These are phyloP conservation scores for Achlya hypogyna DNA, from an alignment of 352 stramenopile species.

Conservation along the genomic window DNA sequence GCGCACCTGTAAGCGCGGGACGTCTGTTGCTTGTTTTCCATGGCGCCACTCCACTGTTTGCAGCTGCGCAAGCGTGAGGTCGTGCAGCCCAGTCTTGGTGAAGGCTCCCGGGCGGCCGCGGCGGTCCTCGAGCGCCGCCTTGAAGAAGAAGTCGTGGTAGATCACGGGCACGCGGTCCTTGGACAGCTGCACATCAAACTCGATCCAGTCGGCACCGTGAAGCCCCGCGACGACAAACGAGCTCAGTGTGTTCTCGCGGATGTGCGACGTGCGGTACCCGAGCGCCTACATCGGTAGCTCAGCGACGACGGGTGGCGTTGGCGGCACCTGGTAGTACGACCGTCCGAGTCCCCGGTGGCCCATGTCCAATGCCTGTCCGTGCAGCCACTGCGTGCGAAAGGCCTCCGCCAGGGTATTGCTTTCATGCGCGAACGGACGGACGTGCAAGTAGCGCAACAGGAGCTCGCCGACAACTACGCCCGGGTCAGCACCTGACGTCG, in stretches of 20 bases:
- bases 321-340: slow-evolving; percentile 58
- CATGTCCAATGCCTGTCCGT: slow-evolving; percentile 42
- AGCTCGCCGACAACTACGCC: slow-evolving; percentile 36
- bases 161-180: slow-evolving; percentile 64
- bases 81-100: slow-evolving; percentile 54
- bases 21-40: slow-evolving; percentile 22
- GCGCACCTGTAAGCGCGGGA: slow-evolving; percentile 24
- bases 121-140: slow-evolving; percentile 53
- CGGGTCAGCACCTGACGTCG: not conserved
- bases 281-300: not conserved
- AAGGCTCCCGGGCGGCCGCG: slow-evolving; percentile 23
- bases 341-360: slow-evolving; percentile 71
- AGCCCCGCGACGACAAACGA: slow-evolving; percentile 61
- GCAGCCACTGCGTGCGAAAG: slow-evolving; percentile 60
- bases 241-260: slow-evolving; percentile 64
- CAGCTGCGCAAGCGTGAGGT: slow-evolving; percentile 55
- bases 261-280: slow-evolving; percentile 25
- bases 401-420: slow-evolving; percentile 46
- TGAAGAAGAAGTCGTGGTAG: slow-evolving; percentile 73
- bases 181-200: slow-evolving; percentile 79
- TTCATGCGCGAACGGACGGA: slow-evolving; percentile 44
- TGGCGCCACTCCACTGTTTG: slow-evolving; percentile 33
- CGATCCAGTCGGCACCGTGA: slow-evolving; percentile 66
- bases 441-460: slow-evolving; percentile 38
- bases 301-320: slow-evolving; percentile 25